Evolutionary conservation across 1,284 basidiomycete species (phyloP), one percentile per base, ranked within the genome.

Genomic region (Pseudozyma flocculosa): DNA sequence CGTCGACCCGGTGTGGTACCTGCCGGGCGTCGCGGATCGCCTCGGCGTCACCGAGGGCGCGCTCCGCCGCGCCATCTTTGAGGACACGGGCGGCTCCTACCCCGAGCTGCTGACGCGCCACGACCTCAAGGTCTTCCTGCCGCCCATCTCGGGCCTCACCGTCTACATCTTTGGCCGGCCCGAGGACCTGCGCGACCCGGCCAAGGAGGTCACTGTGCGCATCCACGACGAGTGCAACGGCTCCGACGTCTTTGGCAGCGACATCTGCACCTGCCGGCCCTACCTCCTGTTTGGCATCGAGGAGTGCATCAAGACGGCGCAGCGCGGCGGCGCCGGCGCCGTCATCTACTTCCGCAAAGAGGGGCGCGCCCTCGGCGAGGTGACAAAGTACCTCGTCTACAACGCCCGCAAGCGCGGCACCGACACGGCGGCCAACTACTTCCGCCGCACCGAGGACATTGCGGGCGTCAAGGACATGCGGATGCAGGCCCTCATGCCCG

Each of bases 341-440:
- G 87, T 95, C 22, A 87, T 94, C 22, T 97, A 97, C 80, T 94
- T 95, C 84, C 84, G 91, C 61, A 94, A 95, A 78, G 92, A 93
- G 78, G 91, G 91, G 8, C 84, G 92, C 47, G 92, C 92, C 0
- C 83, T 96, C 1, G 92, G 92, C 9, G 92, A 96, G 79, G 91
- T 71, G n/a, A 67, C 54, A 43, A 74, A 68, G 50, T 73, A 73
- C 41, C 54, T 68, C 13, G 75, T 90, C 90, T 96, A 96, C 81
- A 96, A 96, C 80, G 85, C 92, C 13, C 88, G 94, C 59, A 97
- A 97, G 81, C 86, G 93, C 37, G 90, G 89, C 2, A 91, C 90
- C 5, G 93, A 97, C 80, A 86, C 85, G 1, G 93, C 94, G 0
- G 87, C 90, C 76, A 87, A 88, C 75, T 97, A 97, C 82, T 96